These are phyloP conservation scores for Sphaerosporella brunnea DNA, from an alignment of 495 filamentous ascomycete species.

Conservation along the genomic window DNA sequence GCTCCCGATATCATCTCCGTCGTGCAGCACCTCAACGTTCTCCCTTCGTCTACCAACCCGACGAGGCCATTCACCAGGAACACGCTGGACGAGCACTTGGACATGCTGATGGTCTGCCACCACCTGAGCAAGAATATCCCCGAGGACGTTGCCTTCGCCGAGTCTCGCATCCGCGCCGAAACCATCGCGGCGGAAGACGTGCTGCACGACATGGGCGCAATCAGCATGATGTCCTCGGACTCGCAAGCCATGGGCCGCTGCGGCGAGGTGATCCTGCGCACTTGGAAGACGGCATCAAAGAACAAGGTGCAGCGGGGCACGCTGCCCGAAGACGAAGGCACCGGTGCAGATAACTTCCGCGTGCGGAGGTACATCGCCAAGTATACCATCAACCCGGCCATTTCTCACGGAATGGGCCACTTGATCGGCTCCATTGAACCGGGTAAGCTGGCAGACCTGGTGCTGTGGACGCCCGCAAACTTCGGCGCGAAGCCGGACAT, in stretches of 20 bases:
- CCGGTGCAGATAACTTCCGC: conserved; percentile 76
- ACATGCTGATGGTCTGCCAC: conserved; percentile 99
- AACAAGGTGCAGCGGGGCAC: conserved; percentile 77
- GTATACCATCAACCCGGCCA: conserved; percentile 92
- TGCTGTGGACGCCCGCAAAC: conserved; percentile 68
- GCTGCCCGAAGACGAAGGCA: conserved; percentile 60
- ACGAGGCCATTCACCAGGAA: conserved; percentile 84
- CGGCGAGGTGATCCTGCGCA: conserved; percentile 84
- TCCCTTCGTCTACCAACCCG: conserved; percentile 84
- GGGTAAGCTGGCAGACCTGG: conserved; percentile 82
- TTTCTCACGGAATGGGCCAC: conserved; percentile 87
- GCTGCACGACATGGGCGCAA: conserved; percentile 85
- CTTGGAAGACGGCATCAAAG: conserved; percentile 97
- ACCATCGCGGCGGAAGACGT: conserved; percentile 97
- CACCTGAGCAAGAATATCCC: conserved; percentile 82
- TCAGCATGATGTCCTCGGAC: conserved; percentile 96
- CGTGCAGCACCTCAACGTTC: conserved; percentile 78
- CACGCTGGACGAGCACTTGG: conserved; percentile 90
- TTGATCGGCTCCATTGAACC: conserved; percentile 73
- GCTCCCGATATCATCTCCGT: conserved; percentile 94
- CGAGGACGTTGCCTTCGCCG: conserved; percentile 91
- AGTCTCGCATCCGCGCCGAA: conserved; percentile 84
- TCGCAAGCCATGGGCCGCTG: conserved; percentile 96
- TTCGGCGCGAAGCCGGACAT: conserved; percentile 77
- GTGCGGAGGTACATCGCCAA: conserved; percentile 91